These are phyloP conservation scores for Penicillium sp. DNA, from an alignment of 2,329 filamentous ascomycete species.

Conservation along the genomic window DNA sequence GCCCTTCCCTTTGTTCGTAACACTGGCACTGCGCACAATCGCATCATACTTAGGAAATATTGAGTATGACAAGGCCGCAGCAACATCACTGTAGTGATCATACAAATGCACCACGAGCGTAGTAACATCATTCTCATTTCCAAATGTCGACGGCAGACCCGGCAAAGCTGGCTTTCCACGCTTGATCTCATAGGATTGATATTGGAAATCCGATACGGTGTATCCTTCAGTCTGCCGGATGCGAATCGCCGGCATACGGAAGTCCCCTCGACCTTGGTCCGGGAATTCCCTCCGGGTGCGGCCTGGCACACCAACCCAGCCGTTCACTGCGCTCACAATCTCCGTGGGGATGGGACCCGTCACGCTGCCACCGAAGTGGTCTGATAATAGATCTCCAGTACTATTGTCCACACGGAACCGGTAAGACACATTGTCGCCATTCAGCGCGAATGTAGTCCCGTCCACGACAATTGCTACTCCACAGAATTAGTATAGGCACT, in stretches of 20 bases:
- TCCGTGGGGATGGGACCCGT: slow-evolving; percentile 53
- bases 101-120: slow-evolving; percentile 60
- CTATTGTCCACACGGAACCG: slow-evolving; percentile 61
- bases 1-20: slow-evolving; percentile 58
- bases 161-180: slow-evolving; percentile 57
- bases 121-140: slow-evolving; percentile 55
- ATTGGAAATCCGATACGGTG: slow-evolving; percentile 59
- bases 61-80: slow-evolving; percentile 62
- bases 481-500: not conserved
- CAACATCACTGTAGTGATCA: slow-evolving; percentile 59
- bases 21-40: slow-evolving; percentile 60
- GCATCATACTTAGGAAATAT: slow-evolving; percentile 63
- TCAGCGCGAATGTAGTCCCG: slow-evolving; percentile 57
- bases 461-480: slow-evolving; percentile 53
- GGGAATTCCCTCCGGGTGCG: slow-evolving; percentile 63
- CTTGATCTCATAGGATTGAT: slow-evolving; percentile 57
- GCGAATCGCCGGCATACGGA: slow-evolving; percentile 60
- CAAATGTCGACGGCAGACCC: slow-evolving; percentile 62
- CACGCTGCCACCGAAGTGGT: slow-evolving; percentile 61
- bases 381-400: slow-evolving; percentile 58
- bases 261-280: slow-evolving; percentile 63
- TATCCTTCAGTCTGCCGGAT: slow-evolving; percentile 60
- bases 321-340: slow-evolving; percentile 37
- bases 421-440: slow-evolving; percentile 59
- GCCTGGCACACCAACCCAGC: slow-evolving; percentile 55